These are phyloP conservation scores for Cytospora leucostoma DNA, from an alignment of 2,329 filamentous ascomycete species.

Conservation along the genomic window DNA sequence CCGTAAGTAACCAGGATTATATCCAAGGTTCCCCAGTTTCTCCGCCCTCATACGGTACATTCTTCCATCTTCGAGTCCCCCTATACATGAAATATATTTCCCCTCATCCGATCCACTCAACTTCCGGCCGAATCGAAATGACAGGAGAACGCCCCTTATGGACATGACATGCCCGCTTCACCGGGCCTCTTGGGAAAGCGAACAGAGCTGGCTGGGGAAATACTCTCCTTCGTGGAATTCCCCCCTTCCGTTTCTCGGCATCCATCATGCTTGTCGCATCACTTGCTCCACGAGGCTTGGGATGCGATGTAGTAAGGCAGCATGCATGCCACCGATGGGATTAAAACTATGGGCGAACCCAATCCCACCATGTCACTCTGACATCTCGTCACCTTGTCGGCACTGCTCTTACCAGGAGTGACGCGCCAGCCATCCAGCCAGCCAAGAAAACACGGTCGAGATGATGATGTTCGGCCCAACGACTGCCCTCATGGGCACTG, in stretches of 20 bases:
- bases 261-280: background rate
- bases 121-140: constrained; percentile 9
- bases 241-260: background rate
- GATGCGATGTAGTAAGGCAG: background rate
- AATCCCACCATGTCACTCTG: constrained; percentile 4
- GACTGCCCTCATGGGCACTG: constrained; percentile 23
- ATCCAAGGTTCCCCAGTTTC: background rate
- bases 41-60: background rate
- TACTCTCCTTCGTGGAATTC: constrained; percentile 21
- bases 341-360: background rate
- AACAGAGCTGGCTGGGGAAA: background rate
- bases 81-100: background rate
- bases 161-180: background rate
- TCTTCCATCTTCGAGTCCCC: background rate
- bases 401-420: constrained; percentile 6
- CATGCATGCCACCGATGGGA: background rate
- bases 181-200: background rate
- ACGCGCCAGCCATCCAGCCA: background rate
- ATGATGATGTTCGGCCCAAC: constrained; percentile 25
- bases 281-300: constrained; percentile 5
- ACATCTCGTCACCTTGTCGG: constrained; percentile 8
- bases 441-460: background rate
- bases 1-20: too few species aligned
- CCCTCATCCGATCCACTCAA: constrained; percentile 8
- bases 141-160: constrained; percentile 11